Evolutionary conservation across 768 basidiomycete genomes (phyloP), one percentile per base, ranked within the genome.

Genomic region (Paxillus rubicundulus): DNA sequence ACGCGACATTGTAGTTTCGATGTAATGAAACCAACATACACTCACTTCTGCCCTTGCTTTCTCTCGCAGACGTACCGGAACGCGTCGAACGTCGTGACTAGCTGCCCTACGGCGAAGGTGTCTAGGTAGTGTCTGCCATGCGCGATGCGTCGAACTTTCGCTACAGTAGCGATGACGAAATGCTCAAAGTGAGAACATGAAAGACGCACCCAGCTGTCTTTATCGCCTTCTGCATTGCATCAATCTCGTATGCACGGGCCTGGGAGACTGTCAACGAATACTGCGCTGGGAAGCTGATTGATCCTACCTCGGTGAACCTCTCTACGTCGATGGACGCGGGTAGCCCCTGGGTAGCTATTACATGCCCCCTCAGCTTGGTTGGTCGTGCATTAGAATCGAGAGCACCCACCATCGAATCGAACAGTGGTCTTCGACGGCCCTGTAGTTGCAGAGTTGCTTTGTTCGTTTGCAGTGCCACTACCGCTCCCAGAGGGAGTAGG

Each of bases 81-180:
- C 91, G 10, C 95, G 84, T 4, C 92, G 85, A 20, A 93, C 85
- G 68, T 98, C 89, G 68, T 98, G 96, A 62, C 92, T 94, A 2
- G 97, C 96, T 10, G 96, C 96, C 63, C 96, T 78, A 41, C 96
- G 80, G 27, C 97, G 82, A 20, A 99, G 78, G 70, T 94, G 91
- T 16, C 96, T 82, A 10, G 96, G 96, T 7, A 98, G 79, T 9
- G 88, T 85, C 70, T 99, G 96, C 85, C 95, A 99, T 5, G 85
- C 89, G 53, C 94, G 78, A 50, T 89, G 85, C 0, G 88, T 89
- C 14, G 87, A 80, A 58, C 78, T 80, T 8, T 77, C 76, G 49
- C 91, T 94, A 55, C 5, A 50, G 14, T 46, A 27, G 4, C 2
- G 14, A 1, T 13, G 37, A 62, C 49, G 58, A 34, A 10, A 47